A percentile compares a stretch with the other conserved stretches of the same genome.
Evolutionary conservation across 345 rosid genomes (phyloP).

Genomic region (Chamaenerion angustifolium): DNA sequence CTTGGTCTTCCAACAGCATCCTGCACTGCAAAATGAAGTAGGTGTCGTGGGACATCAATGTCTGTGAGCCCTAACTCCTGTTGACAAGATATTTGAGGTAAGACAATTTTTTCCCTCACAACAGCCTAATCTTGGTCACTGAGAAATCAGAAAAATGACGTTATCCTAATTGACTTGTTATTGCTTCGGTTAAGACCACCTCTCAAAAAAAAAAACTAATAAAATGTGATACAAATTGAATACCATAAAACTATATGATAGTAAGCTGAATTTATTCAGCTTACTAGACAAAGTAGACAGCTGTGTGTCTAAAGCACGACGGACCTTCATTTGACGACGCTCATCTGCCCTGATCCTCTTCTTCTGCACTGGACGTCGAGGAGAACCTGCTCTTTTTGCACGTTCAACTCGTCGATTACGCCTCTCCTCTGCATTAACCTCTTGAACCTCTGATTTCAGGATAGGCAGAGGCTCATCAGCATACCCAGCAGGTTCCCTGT

Average conservation of each 20-base stretch:
- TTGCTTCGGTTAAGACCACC: too few relatives aligned
- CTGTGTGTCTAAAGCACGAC: slow-evolving; percentile 5
- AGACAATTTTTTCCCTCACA: too few relatives aligned
- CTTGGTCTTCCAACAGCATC: slow-evolving; percentile 76
- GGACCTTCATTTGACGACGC: slow-evolving; percentile 40
- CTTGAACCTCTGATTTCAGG: slow-evolving; percentile 43
- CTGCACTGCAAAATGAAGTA: slow-evolving; percentile 90
- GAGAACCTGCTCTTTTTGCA: slow-evolving; percentile 42
- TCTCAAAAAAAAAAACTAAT: too few relatives aligned
- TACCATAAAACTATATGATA: too few relatives aligned
- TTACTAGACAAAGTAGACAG: background rate
- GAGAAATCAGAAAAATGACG: too few relatives aligned
- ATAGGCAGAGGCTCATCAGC: slow-evolving; percentile 52
- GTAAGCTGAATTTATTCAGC: too few relatives aligned
- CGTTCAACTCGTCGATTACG: slow-evolving; percentile 18
- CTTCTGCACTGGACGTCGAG: slow-evolving; percentile 25
- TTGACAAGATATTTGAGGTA: slow-evolving; percentile 22
- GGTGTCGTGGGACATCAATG: slow-evolving; percentile 63
- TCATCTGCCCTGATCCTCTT: slow-evolving; percentile 50
- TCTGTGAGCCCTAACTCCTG: slow-evolving; percentile 43
- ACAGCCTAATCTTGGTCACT: too few relatives aligned
- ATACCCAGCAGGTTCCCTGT: slow-evolving; percentile 43
- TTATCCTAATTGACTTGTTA: too few relatives aligned
- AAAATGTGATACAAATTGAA: too few relatives aligned
- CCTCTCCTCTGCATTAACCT: slow-evolving; percentile 29